Evolutionary conservation across 2,329 filamentous ascomycete genomes (phyloP).

Genomic region (Neofusicoccum parvum): DNA sequence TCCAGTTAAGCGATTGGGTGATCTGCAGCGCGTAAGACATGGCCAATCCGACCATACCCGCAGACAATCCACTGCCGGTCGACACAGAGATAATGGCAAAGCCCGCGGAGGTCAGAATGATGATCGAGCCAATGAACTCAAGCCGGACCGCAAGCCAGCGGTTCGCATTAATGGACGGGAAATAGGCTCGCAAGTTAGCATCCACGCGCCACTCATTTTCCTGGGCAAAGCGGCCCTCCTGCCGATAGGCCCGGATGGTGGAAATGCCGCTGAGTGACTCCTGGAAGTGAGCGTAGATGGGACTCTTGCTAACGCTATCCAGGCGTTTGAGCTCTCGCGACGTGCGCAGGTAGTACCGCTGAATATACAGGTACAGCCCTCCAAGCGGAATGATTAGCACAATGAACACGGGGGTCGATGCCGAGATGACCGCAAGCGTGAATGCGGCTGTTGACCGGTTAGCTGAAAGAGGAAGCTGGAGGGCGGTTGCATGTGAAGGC

Average conservation of each 20-base stretch:
- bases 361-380: slow-evolving; percentile 85
- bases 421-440: slow-evolving; percentile 82
- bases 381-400: slow-evolving; percentile 79
- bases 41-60: slow-evolving; percentile 83
- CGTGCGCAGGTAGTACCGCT: slow-evolving; percentile 94
- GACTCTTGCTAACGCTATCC: slow-evolving; percentile 92
- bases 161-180: slow-evolving; percentile 86
- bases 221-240: slow-evolving; percentile 81
- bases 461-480: not conserved
- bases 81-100: slow-evolving; percentile 81
- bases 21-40: slow-evolving; percentile 99
- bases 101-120: slow-evolving; percentile 84
- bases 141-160: slow-evolving; percentile 93
- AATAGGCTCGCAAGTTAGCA: slow-evolving; percentile 90
- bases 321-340: slow-evolving; percentile 95
- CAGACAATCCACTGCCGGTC: slow-evolving; percentile 62
- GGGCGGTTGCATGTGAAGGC: slow-evolving; percentile 26
- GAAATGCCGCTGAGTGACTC: slow-evolving; percentile 92
- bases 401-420: slow-evolving; percentile 78
- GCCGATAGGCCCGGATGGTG: slow-evolving; percentile 92
- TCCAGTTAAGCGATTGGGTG: slow-evolving; percentile 97
- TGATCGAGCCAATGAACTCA: slow-evolving; percentile 91
- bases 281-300: slow-evolving; percentile 98
- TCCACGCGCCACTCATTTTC: slow-evolving; percentile 99
- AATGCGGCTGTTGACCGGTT: slow-evolving; percentile 57